Base-by-base conservation (phyloP, 768 basidiomycete species). In the Naganishia friedmannii region DNA sequence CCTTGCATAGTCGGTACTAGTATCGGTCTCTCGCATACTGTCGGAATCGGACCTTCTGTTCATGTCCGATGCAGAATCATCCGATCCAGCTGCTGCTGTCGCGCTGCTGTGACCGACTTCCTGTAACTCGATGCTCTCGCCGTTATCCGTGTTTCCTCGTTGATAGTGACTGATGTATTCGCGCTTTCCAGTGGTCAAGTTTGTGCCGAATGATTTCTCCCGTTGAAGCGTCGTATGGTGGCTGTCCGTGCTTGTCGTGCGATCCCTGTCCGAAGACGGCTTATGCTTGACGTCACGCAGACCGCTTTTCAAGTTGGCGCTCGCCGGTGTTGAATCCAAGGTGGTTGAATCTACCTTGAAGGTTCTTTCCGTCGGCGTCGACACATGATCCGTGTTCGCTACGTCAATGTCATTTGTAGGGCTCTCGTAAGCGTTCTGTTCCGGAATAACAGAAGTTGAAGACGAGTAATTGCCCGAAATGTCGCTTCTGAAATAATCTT, bases 91-190 rank as follows among this genome's bases (percentile, higher is more conserved):
- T n/a, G 31, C 12, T 19, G 8, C 28, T 2, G 12, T 39, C 34
- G 57, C 7, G 17, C 34, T 4, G 39, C n/a, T 39, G 4, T 23
- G 4, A 8, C 12, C 9, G n/a, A 19, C 21, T 39, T 58, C 32
- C 9, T 12, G n/a, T 2, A 12, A 15, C 2, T 58, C 17, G 3
- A 23, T 15, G 17, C 29, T 13, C 7, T 17, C 15, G n/a, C 7
- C 57, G 15, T 28, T 9, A 32, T 58, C 34, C 15, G 57, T 58
- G 17, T n/a, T 58, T 10, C n/a, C 6, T 10, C 39, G 31, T 37
- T 10, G 23, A 34, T 63, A 63, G 26, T 63, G 60, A 29, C 42
- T 63, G 42, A 63, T 42, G 15, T 63, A 63, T 29, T 63, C 60
- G 7, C 60, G 39, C 28, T 45, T n/a, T 13, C 60, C 60, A 0